Conservation (phyloP, 2,329 filamentous ascomycete genomes). For the Fusarium clavum region DNA sequence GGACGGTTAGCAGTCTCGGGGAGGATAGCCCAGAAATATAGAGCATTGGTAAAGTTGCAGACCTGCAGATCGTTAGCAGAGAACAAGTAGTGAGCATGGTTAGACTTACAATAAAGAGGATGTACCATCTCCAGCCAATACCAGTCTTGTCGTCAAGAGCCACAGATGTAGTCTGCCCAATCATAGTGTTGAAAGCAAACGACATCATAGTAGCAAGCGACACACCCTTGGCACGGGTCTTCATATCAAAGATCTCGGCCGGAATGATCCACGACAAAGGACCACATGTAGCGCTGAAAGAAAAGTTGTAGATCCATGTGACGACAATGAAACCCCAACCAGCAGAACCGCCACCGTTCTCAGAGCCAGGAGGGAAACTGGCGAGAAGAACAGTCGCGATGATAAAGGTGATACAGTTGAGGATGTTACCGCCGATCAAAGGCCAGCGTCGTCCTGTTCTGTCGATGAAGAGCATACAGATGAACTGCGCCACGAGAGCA, state of each 20-base stretch:
- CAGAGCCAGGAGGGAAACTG: conserved; percentile 65
- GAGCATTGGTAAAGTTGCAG: conserved; percentile 47
- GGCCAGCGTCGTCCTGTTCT: conserved; percentile 77
- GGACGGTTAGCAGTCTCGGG: conserved; percentile 73
- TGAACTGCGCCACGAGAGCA: conserved; percentile 74
- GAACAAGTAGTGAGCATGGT: fast-evolving
- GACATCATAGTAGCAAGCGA: conserved; percentile 77
- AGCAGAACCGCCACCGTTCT: conserved; percentile 58
- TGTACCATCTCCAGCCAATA: conserved; percentile 57
- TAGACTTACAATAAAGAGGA: conserved; percentile 48
- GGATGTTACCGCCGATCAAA: conserved; percentile 77
- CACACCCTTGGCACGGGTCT: conserved; percentile 78
- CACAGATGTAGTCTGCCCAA: conserved; percentile 71
- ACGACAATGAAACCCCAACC: conserved; percentile 63
- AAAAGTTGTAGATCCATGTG: conserved; percentile 33
- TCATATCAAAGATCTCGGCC: conserved; percentile 80
- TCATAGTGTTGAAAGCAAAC: conserved; percentile 81
- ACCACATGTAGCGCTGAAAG: conserved; percentile 25
- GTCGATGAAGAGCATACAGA: conserved; percentile 77
- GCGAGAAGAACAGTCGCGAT: conserved; percentile 67
- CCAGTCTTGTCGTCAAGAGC: conserved; percentile 50
- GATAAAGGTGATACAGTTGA: conserved; percentile 79
- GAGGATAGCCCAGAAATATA: conserved; percentile 71
- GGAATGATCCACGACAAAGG: conserved; percentile 62
- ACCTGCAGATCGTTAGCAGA: background rate